These are phyloP conservation scores for Fusarium camptoceras DNA, from an alignment of 2,329 filamentous ascomycete genomes.

Conservation along the genomic window DNA sequence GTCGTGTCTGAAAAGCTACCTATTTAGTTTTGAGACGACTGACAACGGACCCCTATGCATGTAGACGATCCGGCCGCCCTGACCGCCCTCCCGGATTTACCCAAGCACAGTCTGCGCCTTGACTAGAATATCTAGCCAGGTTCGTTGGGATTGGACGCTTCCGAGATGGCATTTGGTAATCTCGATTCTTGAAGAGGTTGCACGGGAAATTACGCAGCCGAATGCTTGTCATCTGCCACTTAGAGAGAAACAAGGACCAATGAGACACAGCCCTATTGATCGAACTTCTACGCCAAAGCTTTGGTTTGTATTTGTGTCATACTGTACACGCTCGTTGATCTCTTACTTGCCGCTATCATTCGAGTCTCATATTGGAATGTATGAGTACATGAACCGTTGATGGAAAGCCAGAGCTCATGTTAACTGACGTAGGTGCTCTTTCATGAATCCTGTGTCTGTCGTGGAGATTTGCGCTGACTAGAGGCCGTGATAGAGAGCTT, in stretches of 20 bases:
- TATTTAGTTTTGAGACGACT: background rate
- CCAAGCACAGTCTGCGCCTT: constrained; percentile 14
- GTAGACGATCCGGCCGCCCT: constrained; percentile 32
- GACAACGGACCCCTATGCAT: constrained; percentile 27
- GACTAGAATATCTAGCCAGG: background rate
- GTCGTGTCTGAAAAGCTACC: background rate
- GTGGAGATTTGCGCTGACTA: background rate
- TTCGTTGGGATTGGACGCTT: background rate
- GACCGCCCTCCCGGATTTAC: constrained; percentile 42
- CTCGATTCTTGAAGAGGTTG: background rate
- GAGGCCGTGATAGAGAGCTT: background rate
- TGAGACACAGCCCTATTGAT: background rate
- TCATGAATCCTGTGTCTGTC: background rate
- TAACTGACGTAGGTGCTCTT: background rate
- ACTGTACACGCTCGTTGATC: background rate
- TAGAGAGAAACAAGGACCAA: background rate
- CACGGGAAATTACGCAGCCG: constrained; percentile 33
- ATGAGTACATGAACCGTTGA: background rate
- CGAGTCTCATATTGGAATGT: background rate
- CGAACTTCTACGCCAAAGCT: background rate
- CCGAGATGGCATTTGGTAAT: background rate
- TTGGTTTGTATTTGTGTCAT: background rate
- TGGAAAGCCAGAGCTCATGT: background rate
- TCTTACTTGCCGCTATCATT: background rate
- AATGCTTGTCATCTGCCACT: background rate